A percentile compares a stretch with the other conserved stretches of the same genome.
These are phyloP conservation scores for Leucocoprinus leucothites DNA, from an alignment of 768 basidiomycete genomes.

Conservation along the genomic window DNA sequence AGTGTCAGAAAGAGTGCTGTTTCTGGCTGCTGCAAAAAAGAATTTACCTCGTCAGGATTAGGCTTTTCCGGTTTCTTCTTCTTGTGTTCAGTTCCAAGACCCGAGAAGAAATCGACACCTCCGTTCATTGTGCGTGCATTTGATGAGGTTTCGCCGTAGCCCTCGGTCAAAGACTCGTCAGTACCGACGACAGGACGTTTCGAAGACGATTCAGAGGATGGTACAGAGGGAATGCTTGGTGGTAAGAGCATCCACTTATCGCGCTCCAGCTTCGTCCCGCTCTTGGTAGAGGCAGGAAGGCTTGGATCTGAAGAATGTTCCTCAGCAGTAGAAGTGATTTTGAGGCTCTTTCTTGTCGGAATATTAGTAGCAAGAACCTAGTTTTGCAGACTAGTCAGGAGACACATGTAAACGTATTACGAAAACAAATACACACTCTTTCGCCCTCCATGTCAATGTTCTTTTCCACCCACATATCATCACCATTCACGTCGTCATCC, in stretches of 20 bases:
- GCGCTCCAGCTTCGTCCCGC: conserved; percentile 55
- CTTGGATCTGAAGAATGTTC: conserved; percentile 39
- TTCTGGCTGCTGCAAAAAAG: neutral
- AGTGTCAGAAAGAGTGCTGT: neutral
- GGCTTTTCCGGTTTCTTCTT: conserved; percentile 64
- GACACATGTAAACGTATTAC: neutral
- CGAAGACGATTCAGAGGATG: conserved; percentile 18
- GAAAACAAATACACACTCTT: conserved; percentile 43
- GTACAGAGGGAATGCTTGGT: conserved; percentile 26
- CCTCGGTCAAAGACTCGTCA: conserved; percentile 61
- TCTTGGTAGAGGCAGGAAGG: conserved; percentile 42
- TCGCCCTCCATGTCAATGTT: conserved; percentile 79
- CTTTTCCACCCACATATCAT: conserved; percentile 86
- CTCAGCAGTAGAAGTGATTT: conserved; percentile 59
- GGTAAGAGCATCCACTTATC: conserved; percentile 91
- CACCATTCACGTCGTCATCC: conserved; percentile 74
- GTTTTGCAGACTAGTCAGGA: neutral
- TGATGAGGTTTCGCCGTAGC: conserved; percentile 51
- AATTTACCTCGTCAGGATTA: conserved; percentile 68
- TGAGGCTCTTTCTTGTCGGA: conserved; percentile 70
- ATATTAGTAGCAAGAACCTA: conserved; percentile 72
- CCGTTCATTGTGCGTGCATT: conserved; percentile 48
- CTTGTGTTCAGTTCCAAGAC: conserved; percentile 72
- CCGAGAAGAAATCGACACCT: conserved; percentile 86
- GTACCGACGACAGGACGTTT: conserved; percentile 21